These are phyloP conservation scores for Scenedesmus sp. DNA, from an alignment of 163 green algal species.

Conservation along the genomic window DNA sequence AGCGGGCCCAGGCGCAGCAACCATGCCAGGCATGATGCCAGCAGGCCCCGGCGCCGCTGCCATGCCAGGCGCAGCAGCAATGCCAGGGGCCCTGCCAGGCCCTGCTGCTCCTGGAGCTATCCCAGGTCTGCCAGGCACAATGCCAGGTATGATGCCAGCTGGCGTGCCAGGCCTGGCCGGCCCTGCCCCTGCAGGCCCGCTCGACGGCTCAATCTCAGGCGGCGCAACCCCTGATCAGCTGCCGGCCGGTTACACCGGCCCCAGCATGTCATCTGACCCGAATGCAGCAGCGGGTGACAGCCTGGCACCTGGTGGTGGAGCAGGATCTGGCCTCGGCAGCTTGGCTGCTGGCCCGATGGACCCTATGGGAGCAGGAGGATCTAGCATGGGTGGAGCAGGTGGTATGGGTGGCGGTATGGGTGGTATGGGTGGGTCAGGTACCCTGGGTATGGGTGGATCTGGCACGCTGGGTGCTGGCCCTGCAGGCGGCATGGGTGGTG, in stretches of 20 bases:
- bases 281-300: slow-evolving; percentile 2
- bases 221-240: background rate
- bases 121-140: background rate
- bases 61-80: background rate
- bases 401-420: background rate
- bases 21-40: background rate
- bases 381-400: background rate
- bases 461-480: background rate
- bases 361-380: background rate
- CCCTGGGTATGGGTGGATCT: background rate
- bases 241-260: slow-evolving; percentile 6
- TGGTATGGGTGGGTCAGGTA: background rate
- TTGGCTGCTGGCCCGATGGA: slow-evolving; percentile 9
- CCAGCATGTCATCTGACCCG: slow-evolving; percentile 26
- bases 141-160: background rate
- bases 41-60: slow-evolving; percentile 11
- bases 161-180: background rate
- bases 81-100: slow-evolving; percentile 11
- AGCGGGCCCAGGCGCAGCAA: no score
- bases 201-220: slow-evolving; percentile 28
- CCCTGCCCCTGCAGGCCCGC: background rate
- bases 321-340: slow-evolving; percentile 34
- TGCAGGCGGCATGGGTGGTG: background rate
- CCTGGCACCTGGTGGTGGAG: background rate
- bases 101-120: background rate